Evolutionary conservation across 176 grass and related monocot genomes (phyloP).

Genomic region (Ananas comosus): DNA sequence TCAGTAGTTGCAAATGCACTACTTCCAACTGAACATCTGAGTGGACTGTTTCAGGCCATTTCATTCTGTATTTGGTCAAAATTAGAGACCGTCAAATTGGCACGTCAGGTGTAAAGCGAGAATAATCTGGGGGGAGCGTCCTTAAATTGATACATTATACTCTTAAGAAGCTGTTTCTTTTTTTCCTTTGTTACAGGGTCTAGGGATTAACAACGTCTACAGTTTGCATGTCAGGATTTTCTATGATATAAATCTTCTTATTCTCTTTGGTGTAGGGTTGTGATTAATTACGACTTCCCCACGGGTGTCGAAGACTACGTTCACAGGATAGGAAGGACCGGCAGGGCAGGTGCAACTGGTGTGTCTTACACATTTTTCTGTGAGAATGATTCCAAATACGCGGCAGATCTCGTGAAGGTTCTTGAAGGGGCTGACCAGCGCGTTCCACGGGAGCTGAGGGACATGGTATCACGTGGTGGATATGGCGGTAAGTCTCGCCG

Average conservation of each 20-base stretch:
- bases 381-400: conserved; percentile 75
- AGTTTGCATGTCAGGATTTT: neutral
- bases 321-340: conserved; percentile 91
- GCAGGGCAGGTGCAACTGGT: conserved; percentile 88
- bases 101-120: too few species aligned
- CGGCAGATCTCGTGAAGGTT: conserved; percentile 79
- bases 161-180: neutral
- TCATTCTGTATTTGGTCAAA: too few species aligned
- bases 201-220: neutral
- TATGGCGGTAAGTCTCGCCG: conserved; percentile 40
- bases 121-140: too few species aligned
- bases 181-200: too few species aligned
- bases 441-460: conserved; percentile 64
- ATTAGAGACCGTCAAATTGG: too few species aligned
- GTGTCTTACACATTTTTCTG: conserved; percentile 94
- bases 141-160: too few species aligned
- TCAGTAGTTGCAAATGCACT: too few species aligned
- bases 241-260: neutral
- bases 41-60: too few species aligned
- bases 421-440: conserved; percentile 75
- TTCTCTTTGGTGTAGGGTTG: conserved; percentile 48
- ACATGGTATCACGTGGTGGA: conserved; percentile 61
- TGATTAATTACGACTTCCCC: conserved; percentile 97
- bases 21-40: too few species aligned
- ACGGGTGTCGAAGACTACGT: conserved; percentile 98